These are phyloP conservation scores for Eragrostis tef DNA, from an alignment of 202 grass and related monocot species.

Conservation along the genomic window DNA sequence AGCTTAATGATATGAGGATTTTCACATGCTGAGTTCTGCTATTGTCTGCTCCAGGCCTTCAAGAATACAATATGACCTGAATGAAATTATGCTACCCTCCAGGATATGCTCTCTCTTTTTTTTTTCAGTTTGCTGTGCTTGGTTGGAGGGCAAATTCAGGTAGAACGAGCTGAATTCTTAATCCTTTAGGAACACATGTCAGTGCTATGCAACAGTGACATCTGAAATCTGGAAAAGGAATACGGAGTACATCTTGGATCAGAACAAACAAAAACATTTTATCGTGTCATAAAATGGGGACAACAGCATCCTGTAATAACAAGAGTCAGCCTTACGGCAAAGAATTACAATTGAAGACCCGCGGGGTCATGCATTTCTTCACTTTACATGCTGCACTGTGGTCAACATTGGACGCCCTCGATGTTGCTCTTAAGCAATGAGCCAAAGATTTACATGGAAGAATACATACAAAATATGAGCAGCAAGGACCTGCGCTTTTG, in stretches of 20 bases:
- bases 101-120: background rate
- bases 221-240: background rate
- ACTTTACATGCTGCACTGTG: background rate
- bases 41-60: background rate
- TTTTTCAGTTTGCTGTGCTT: background rate
- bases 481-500: conserved; percentile 44
- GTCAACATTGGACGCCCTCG: background rate
- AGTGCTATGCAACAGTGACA: background rate
- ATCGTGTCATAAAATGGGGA: background rate
- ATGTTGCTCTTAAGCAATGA: conserved; percentile 40
- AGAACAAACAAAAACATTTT: conserved; percentile 16
- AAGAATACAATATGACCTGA: background rate
- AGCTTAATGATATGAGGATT: background rate
- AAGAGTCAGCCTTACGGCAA: background rate
- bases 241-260: background rate
- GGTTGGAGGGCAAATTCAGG: background rate
- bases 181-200: background rate
- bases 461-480: conserved; percentile 45
- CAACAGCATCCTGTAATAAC: background rate
- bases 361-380: conserved; percentile 24
- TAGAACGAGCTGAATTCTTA: background rate
- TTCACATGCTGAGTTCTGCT: background rate
- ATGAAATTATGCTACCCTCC: background rate
- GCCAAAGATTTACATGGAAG: conserved; percentile 12
- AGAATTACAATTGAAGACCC: conserved; percentile 6